Evolutionary conservation across 1,139 yeast genomes (phyloP).

Genomic region (Blastobotrys petasosporus): DNA sequence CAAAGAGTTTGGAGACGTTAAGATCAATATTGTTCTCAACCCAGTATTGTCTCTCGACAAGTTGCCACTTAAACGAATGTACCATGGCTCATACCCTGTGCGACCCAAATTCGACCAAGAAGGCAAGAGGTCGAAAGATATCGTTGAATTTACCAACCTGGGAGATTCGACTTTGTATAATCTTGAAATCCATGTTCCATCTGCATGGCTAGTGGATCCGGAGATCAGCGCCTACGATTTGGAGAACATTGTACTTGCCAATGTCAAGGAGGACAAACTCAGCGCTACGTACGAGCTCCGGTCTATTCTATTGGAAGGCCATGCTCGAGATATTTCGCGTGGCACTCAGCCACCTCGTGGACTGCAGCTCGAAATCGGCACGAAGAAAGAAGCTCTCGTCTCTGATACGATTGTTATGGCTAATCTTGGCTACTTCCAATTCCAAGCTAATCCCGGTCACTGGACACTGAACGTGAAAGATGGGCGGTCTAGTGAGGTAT

Average conservation of each 20-base stretch:
- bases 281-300: constrained; percentile 45
- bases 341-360: constrained; percentile 47
- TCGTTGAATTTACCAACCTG: constrained; percentile 35
- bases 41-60: constrained; percentile 46
- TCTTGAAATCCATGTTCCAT: constrained; percentile 57
- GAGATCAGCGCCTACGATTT: constrained; percentile 49
- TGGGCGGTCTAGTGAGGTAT: constrained; percentile 41
- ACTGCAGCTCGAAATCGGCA: constrained; percentile 42
- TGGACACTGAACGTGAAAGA: constrained; percentile 48
- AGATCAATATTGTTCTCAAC: constrained; percentile 50
- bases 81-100: constrained; percentile 42
- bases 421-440: constrained; percentile 68
- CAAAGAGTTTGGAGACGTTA: constrained; percentile 35
- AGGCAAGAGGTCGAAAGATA: constrained; percentile 34
- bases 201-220: constrained; percentile 57
- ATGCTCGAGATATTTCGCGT: constrained; percentile 43
- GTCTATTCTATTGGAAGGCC: constrained; percentile 63
- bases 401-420: constrained; percentile 67
- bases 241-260: constrained; percentile 49
- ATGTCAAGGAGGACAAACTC: constrained; percentile 30
- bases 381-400: constrained; percentile 16
- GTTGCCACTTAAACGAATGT: constrained; percentile 54
- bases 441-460: constrained; percentile 62
- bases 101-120: constrained; percentile 37
- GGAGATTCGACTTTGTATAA: constrained; percentile 50